Percentiles rank a stretch among this genome's conserved stretches.
phyloP scores from a whole-genome alignment of 768 basidiomycete genomes.

The Podaxis mareebaensis region DNA sequence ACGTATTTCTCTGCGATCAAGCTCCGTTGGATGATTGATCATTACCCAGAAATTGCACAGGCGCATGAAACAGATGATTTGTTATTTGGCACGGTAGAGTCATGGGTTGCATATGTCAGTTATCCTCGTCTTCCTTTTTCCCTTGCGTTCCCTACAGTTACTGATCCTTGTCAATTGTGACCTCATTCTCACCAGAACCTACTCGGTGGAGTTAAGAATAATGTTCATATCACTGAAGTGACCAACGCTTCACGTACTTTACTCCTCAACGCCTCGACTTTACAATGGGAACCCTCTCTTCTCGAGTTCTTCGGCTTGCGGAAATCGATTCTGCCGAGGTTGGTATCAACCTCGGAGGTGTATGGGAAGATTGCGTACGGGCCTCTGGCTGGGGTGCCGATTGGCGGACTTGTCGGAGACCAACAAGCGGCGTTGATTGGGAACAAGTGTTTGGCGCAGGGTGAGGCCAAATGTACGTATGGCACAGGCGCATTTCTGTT shows the following conservation, averaged over 20 bases:
- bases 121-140: constrained; percentile 8
- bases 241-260: constrained; percentile 98
- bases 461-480: constrained; percentile 98
- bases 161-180: constrained; percentile 12
- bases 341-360: constrained; percentile 91
- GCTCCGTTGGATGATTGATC: constrained; percentile 95
- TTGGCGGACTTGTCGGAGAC: constrained; percentile 95
- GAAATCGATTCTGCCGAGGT: constrained; percentile 73
- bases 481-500: constrained; percentile 96
- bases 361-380: constrained; percentile 80
- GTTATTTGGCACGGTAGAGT: constrained; percentile 93
- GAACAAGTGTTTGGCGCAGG: constrained; percentile 89
- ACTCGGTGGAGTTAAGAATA: constrained; percentile 69
- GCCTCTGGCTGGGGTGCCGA: constrained; percentile 70
- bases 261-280: constrained; percentile 77
- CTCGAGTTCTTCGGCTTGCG: constrained; percentile 87
- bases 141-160: not conserved
- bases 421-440: constrained; percentile 97
- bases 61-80: constrained; percentile 84
- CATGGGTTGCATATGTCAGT: constrained; percentile 89
- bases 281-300: constrained; percentile 82
- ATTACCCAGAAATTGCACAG: constrained; percentile 69
- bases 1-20: constrained; percentile 99
- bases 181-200: constrained; percentile 55
- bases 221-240: constrained; percentile 86